A percentile compares a stretch with the other conserved stretches of the same genome.
phyloP scores from a whole-genome alignment of 495 filamentous ascomycete species.

The Staphylotrichum longicolle region DNA sequence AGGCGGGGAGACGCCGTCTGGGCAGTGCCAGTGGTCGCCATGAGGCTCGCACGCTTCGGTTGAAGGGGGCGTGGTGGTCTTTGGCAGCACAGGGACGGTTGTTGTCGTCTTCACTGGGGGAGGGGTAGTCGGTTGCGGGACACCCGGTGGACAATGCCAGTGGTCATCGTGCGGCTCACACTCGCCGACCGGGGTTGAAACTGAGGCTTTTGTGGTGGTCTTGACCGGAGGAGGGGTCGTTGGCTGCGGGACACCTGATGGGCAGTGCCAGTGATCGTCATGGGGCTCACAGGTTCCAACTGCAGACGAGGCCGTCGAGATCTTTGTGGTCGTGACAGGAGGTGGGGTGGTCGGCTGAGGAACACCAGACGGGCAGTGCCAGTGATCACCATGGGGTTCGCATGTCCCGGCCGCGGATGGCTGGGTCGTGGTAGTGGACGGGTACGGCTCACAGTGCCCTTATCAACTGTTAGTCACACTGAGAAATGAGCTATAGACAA shows the following conservation, averaged over 20 bases:
- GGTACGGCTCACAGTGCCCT: constrained; percentile 11
- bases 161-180: too few species aligned
- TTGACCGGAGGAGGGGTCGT: too few species aligned
- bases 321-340: too few species aligned
- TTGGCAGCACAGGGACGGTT: neutral
- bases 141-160: too few species aligned
- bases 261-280: too few species aligned
- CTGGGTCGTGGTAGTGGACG: neutral
- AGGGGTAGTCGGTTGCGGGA: neutral
- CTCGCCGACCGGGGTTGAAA: too few species aligned
- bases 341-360: too few species aligned
- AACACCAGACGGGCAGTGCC: neutral
- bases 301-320: too few species aligned
- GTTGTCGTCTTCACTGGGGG: neutral
- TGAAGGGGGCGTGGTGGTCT: neutral
- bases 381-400: constrained; percentile 5
- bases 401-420: neutral
- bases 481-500: neutral
- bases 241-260: too few species aligned
- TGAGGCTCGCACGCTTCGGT: neutral
- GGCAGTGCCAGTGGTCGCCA: constrained; percentile 11
- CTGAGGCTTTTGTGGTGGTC: too few species aligned
- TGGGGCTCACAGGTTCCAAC: too few species aligned
- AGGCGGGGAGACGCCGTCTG: neutral
- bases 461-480: neutral